A percentile compares a stretch with the other conserved stretches of the same genome.
phyloP scores from a whole-genome alignment of 1,284 basidiomycete species.

The Austroboletus niveus region DNA sequence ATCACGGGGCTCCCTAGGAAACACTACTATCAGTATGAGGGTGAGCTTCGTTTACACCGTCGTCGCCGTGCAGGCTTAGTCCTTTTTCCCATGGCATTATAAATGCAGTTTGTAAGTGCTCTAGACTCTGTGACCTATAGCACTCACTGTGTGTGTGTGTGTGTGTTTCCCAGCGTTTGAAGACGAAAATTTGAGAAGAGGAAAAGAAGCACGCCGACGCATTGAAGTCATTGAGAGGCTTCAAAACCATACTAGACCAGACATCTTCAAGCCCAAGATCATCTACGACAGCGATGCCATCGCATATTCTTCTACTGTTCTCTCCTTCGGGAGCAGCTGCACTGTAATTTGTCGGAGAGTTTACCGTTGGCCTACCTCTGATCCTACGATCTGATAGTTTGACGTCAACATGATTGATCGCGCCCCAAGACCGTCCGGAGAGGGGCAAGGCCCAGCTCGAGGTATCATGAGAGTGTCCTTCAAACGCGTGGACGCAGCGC shows the following conservation, averaged over 20 bases:
- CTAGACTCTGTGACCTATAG: background rate
- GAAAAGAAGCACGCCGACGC: slow-evolving; percentile 15
- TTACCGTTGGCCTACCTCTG: background rate
- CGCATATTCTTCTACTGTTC: slow-evolving; percentile 30
- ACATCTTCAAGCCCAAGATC: slow-evolving; percentile 30
- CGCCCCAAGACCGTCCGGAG: slow-evolving; percentile 4
- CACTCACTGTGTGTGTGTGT: slow-evolving; percentile 1
- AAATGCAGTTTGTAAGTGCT: slow-evolving; percentile 27
- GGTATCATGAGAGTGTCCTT: slow-evolving; percentile 16
- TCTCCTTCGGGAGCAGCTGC: slow-evolving; percentile 28
- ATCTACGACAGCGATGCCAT: slow-evolving; percentile 43
- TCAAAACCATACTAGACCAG: slow-evolving; percentile 28
- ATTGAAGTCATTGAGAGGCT: slow-evolving; percentile 35
- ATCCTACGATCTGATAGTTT: slow-evolving; percentile 17
- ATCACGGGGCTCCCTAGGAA: slow-evolving; percentile 31
- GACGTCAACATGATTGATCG: slow-evolving; percentile 33
- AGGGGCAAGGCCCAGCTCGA: slow-evolving; percentile 15
- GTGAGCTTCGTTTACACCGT: slow-evolving; percentile 24
- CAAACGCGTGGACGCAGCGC: slow-evolving; percentile 30
- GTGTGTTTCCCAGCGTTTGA: slow-evolving; percentile 16
- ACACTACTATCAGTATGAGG: slow-evolving; percentile 38
- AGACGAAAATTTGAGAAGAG: slow-evolving; percentile 2
- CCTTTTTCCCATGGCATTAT: slow-evolving; percentile 4
- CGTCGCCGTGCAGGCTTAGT: slow-evolving; percentile 1
- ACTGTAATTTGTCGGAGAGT: slow-evolving; percentile 11